Conservation (phyloP, 2,329 filamentous ascomycete genomes). For the Paraphoma chrysanthemicola region DNA sequence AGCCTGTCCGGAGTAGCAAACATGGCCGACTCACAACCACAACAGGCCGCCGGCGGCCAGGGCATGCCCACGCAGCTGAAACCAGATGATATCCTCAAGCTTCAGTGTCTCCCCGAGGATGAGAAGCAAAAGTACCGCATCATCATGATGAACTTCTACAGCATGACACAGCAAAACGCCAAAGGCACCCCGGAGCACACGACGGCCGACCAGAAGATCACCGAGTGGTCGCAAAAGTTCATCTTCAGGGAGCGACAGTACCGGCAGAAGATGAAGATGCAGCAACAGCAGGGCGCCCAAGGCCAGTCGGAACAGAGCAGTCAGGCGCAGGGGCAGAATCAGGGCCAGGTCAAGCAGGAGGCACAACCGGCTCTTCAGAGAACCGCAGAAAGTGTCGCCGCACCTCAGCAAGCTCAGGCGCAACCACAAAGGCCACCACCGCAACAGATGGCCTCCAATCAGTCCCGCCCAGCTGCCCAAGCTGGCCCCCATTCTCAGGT, state of each 20-base stretch:
- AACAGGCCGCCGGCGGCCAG: conserved; percentile 28
- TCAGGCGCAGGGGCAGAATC: conserved; percentile 39
- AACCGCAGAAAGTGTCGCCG: background rate
- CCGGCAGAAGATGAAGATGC: conserved; percentile 33
- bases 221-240: conserved; percentile 58
- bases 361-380: conserved; percentile 9
- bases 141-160: conserved; percentile 63
- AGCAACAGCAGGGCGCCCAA: conserved; percentile 25
- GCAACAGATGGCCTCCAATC: conserved; percentile 11
- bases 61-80: conserved; percentile 33
- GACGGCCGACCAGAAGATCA: conserved; percentile 58
- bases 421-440: conserved; percentile 10
- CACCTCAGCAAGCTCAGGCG: conserved; percentile 10
- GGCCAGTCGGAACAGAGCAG: conserved; percentile 29
- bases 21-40: conserved; percentile 45
- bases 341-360: conserved; percentile 32
- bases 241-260: conserved; percentile 57
- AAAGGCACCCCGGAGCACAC: conserved; percentile 58
- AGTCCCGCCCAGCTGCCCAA: conserved; percentile 13
- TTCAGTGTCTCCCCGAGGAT: conserved; percentile 55
- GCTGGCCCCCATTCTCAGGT: conserved; percentile 18
- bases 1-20: conserved; percentile 18
- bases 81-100: conserved; percentile 44
- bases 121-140: conserved; percentile 64
- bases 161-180: conserved; percentile 57